Evolutionary conservation across 805 yeast genomes (phyloP), one percentile per base, ranked within the genome.

Genomic region (Kodamaea hsintzibuensis): DNA sequence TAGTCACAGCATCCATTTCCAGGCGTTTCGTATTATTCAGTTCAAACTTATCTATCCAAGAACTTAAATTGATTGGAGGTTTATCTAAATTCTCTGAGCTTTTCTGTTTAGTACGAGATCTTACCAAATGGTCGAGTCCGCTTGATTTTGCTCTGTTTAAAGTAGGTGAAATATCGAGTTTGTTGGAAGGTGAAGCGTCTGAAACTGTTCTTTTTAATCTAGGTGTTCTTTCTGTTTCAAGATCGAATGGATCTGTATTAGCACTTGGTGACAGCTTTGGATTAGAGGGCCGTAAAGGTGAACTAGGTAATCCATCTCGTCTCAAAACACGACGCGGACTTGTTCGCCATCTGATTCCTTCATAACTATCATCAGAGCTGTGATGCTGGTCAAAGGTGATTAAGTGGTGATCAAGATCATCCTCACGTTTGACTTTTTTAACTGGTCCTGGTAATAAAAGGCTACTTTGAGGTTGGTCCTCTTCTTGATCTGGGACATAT

Each of bases 331-430:
- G 46, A 52, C 43, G 39, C 30, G 50, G 62, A 45, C 60, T 59
- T 5, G 62, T 62, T 8, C 52, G 47, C 70, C 70, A 67, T 47
- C 73, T 63, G 33, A 76, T 66, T 1, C 79, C 79, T 43, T 76
- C 80, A 55, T 72, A 74, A 53, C 77, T 73, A 49, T 76, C 79
- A 52, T 76, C 80, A 0, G 79, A 73, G 53, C 75, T 44, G 33
- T 47, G 50, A 16, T 47, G 44, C 14, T 43, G 54, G 6, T 45
- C 54, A 38, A 51, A 37, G 7, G 54, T 51, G 44, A 51, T 51
- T 25, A 51, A 45, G 30, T 47, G 42, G 18, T 35, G 39, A 17
- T 47, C 50, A 10, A 47, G 18, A 30, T 47, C 50, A 16, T n/a
- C 14, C 5, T 47, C 50, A 5, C 44, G 19, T 25, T 17, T 45